Evolutionary conservation across 148 eudicot genomes (phyloP).

Genomic region (Arctostaphylos glauca): DNA sequence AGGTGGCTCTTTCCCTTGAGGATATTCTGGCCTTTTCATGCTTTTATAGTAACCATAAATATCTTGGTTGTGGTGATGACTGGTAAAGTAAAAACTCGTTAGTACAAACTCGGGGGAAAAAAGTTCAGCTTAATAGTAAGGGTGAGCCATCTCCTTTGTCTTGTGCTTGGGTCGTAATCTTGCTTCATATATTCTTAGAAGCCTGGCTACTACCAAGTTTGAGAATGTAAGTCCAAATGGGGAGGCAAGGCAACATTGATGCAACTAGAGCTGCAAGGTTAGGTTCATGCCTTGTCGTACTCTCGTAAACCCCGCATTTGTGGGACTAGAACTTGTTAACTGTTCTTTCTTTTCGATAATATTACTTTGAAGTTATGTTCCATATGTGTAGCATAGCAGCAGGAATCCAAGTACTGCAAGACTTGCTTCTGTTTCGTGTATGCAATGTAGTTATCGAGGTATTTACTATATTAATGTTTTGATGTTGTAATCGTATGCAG

Average conservation of each 20-base stretch:
- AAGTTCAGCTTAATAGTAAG: too few species aligned
- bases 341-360: not conserved
- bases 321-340: not conserved
- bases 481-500: conserved; percentile 32
- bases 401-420: not conserved
- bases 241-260: not conserved
- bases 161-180: not conserved
- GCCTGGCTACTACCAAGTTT: not conserved
- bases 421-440: not conserved
- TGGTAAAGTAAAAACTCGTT: not conserved
- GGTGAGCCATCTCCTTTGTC: not conserved
- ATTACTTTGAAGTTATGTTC: not conserved
- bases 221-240: not conserved
- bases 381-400: not conserved
- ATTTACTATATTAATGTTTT: not conserved
- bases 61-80: not conserved
- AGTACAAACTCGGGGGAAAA: too few species aligned
- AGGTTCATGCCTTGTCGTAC: not conserved
- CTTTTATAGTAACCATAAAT: not conserved
- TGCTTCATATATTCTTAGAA: not conserved
- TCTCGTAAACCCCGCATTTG: not conserved
- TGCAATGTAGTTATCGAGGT: not conserved
- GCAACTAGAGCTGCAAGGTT: not conserved
- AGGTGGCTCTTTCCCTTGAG: not conserved
- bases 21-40: not conserved